Percentiles rank a stretch among this genome's conserved stretches.
phyloP scores from a whole-genome alignment of 2,329 filamentous ascomycete species.

The Escovopsis sp. region DNA sequence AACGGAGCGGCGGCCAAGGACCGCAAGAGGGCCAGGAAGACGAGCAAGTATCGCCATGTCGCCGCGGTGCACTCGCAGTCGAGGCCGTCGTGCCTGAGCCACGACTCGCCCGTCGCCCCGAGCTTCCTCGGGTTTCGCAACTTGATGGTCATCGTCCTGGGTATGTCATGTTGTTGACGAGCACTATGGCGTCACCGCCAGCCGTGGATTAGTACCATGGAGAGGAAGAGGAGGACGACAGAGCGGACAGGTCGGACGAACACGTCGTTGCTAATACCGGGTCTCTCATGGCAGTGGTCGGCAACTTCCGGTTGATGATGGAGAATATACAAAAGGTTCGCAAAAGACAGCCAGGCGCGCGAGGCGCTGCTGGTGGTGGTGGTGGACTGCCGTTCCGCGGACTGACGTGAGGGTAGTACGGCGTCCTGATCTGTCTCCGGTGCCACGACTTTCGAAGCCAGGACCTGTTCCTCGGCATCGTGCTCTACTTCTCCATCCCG shows the following conservation, averaged over 20 bases:
- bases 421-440: conserved; percentile 79
- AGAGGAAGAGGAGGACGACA: not conserved
- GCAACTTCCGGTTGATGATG: conserved; percentile 85
- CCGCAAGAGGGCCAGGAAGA: not conserved
- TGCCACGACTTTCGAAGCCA: conserved; percentile 76
- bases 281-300: conserved; percentile 49
- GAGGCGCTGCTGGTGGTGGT: not conserved
- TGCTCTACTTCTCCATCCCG: conserved; percentile 76
- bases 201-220: too few species aligned
- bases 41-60: conserved; percentile 72
- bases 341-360: not conserved
- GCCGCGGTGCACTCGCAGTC: conserved; percentile 65
- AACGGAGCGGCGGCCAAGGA: conserved; percentile 11
- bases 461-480: conserved; percentile 60
- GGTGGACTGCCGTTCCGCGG: too few species aligned
- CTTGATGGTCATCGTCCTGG: conserved; percentile 83
- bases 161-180: conserved; percentile 32
- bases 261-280: not conserved
- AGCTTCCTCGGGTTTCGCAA: conserved; percentile 93
- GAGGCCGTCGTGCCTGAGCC: conserved; percentile 69
- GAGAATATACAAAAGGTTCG: conserved; percentile 87
- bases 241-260: not conserved
- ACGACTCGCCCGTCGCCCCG: conserved; percentile 58
- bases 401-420: conserved; percentile 46
- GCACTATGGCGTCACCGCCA: not conserved